phyloP scores from a whole-genome alignment of 2,329 filamentous ascomycete genomes.

The Diaporthe vaccinii region DNA sequence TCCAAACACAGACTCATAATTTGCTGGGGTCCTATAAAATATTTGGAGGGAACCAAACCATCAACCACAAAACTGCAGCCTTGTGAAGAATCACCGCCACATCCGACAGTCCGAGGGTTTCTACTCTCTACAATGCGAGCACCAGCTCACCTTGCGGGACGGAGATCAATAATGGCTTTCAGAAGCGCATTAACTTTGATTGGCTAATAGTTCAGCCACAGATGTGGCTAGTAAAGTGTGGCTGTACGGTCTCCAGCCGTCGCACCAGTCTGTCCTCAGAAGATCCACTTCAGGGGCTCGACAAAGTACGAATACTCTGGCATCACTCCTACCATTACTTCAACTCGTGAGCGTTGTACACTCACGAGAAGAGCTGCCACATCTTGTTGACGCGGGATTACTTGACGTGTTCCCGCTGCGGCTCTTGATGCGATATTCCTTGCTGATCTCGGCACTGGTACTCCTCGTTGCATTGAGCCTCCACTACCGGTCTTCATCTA shows the following conservation, averaged over 20 bases:
- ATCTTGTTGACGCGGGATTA: not conserved
- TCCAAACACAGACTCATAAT: too few relatives aligned
- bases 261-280: slow-evolving; percentile 1
- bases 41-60: too few relatives aligned
- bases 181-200: not conserved
- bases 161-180: not conserved
- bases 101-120: too few relatives aligned
- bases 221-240: not conserved
- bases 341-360: not conserved
- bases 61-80: too few relatives aligned
- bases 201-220: not conserved
- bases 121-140: not conserved
- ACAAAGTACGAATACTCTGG: not conserved
- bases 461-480: slow-evolving; percentile 11
- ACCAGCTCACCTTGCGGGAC: not conserved
- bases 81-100: too few relatives aligned
- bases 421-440: not conserved
- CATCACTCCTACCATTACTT: not conserved
- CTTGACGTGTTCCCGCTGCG: not conserved
- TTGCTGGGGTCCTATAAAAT: too few relatives aligned
- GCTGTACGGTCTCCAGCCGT: not conserved
- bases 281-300: not conserved
- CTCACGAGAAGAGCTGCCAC: not conserved
- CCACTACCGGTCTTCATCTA: not conserved
- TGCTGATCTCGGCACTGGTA: slow-evolving; percentile 1